A percentile compares a stretch with the other conserved stretches of the same genome.
Evolutionary conservation across 345 rosid genomes (phyloP).

Genomic region (Camelina laxa): DNA sequence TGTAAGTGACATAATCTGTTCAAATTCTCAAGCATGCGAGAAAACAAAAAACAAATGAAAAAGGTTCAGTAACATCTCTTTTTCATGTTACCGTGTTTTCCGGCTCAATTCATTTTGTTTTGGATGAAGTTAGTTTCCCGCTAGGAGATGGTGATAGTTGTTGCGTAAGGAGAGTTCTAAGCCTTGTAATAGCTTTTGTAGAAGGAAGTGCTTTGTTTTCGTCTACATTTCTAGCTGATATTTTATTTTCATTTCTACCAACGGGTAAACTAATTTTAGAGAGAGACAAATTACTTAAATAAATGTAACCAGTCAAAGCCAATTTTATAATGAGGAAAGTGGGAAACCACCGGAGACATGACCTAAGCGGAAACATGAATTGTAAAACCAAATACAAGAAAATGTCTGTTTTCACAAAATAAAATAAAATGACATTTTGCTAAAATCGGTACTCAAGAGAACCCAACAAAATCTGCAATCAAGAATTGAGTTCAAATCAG

Average conservation of each 20-base stretch:
- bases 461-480: conserved; percentile 28
- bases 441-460: conserved; percentile 8
- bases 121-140: not conserved
- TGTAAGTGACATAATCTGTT: not conserved
- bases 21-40: conserved; percentile 1
- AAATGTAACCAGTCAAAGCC: not conserved
- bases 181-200: no score
- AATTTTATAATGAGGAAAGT: not conserved
- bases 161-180: not conserved
- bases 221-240: not conserved
- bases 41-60: not conserved
- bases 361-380: not conserved
- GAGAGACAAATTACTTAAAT: not conserved
- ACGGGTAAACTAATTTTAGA: not conserved
- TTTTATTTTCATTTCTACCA: no score
- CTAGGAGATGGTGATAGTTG: not conserved
- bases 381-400: conserved; percentile 7
- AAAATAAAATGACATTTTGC: not conserved
- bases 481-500: conserved; percentile 23
- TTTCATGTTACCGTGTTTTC: conserved; percentile 24
- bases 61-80: conserved; percentile 12
- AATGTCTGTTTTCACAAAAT: not conserved
- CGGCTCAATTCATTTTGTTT: conserved; percentile 13
- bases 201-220: not conserved
- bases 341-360: not conserved